phyloP scores from a whole-genome alignment of 345 rosid species.

The Luvunga scandens region DNA sequence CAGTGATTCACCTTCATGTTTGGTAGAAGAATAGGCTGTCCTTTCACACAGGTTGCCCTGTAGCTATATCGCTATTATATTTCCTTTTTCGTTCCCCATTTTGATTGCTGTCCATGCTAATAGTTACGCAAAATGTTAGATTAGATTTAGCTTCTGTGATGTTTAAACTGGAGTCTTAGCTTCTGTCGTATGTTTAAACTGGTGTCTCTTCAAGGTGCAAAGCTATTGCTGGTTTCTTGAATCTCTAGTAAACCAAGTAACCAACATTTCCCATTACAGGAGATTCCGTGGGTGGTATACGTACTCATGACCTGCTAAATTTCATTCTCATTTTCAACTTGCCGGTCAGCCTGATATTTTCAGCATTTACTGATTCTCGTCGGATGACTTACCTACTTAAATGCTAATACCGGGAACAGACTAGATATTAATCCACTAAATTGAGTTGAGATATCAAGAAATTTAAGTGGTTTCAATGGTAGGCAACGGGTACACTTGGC shows the following conservation, averaged over 20 bases:
- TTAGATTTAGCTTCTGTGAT: conserved; percentile 1
- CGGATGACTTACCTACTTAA: too few species aligned
- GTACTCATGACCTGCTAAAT: too few species aligned
- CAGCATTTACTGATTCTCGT: too few species aligned
- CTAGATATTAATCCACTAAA: too few species aligned
- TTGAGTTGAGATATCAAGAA: too few species aligned
- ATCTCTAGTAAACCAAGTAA: neutral
- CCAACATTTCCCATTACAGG: neutral
- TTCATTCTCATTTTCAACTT: too few species aligned
- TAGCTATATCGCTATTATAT: neutral
- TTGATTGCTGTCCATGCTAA: neutral
- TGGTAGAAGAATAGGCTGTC: conserved; percentile 32
- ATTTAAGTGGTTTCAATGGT: too few species aligned
- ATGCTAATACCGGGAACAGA: too few species aligned
- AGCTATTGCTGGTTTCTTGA: neutral
- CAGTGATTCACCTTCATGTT: conserved; percentile 31
- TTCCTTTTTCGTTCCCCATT: neutral
- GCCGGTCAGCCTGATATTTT: too few species aligned
- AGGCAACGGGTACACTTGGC: too few species aligned
- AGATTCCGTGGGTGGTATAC: neutral
- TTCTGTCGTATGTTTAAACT: neutral
- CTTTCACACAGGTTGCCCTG: neutral
- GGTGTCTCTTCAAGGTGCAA: neutral
- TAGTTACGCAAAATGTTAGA: conserved; percentile 1
- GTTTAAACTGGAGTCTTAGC: conserved; percentile 6